Evolutionary conservation across 176 grass and related monocot genomes (phyloP), one percentile per base, ranked within the genome.

Genomic region (Musa itinerans): DNA sequence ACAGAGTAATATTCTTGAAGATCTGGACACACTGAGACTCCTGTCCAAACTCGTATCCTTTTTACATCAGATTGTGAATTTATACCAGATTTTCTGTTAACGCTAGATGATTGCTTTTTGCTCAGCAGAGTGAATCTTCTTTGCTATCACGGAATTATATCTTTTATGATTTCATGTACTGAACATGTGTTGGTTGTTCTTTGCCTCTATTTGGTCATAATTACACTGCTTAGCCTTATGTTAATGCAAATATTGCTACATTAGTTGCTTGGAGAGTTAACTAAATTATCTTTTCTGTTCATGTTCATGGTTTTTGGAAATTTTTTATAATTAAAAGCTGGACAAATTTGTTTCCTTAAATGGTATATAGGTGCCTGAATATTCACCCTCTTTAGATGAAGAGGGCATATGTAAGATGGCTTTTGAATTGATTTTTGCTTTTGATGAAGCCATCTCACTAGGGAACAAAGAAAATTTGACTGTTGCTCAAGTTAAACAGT

Each of bases 1-100:
- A 80, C 83, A 96, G 75, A 96, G 92, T 77, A 91, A 96, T 76
- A 96, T 96, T 79, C 83, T 96, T 79, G 92, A 96, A 89, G 86
- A 96, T 69, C 82, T 91, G 86, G 89, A 96, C 72, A 91, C 86
- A 64, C 52, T 96, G 67, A 91, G 89, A 65, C 86, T 91, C 16
- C 83, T 96, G 5, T 96, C 92, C 48, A 96, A 96, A 76, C 86
- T 96, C 52, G 89, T 91, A 89, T 91, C 67, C 52, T 76, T 75
- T 68, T 20, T 57, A 57, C 54, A 57, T 19, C 17, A 57, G 17
- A 57, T 57, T 1, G 12, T 57, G 17, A 57, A 12, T 15, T 57
- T 57, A 57, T 19, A 57, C 17, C n/a, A 7, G 54, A 19, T 57
- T 13, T 13, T 2, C n/a, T 61, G 10, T 61, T 59, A 1, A 17